These are phyloP conservation scores for Psophocarpus tetragonolobus DNA, from an alignment of 306 rosid genomes.

Conservation along the genomic window DNA sequence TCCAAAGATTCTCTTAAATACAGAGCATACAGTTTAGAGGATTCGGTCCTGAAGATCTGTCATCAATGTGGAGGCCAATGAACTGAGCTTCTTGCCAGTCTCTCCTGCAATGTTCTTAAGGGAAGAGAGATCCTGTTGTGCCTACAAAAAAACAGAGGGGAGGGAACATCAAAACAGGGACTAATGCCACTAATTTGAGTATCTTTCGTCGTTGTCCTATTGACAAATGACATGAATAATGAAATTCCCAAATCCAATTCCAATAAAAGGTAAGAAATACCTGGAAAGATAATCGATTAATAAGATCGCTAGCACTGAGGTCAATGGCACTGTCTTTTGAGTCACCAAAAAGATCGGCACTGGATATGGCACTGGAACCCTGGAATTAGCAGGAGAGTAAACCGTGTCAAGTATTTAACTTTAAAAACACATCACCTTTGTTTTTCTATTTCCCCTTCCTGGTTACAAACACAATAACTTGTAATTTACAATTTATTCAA, in stretches of 20 bases:
- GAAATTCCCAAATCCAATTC: background rate
- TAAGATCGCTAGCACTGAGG: slow-evolving; percentile 64
- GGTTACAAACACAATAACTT: background rate
- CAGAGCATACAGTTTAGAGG: slow-evolving; percentile 58
- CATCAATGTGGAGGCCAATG: slow-evolving; percentile 81
- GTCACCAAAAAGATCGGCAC: slow-evolving; percentile 89
- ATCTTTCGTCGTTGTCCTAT: background rate
- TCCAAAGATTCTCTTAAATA: slow-evolving; percentile 35
- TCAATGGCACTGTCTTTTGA: slow-evolving; percentile 56
- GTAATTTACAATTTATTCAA: background rate
- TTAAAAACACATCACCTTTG: background rate
- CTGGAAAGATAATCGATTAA: slow-evolving; percentile 88
- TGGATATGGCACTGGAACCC: slow-evolving; percentile 85
- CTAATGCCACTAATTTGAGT: background rate
- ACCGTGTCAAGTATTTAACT: background rate
- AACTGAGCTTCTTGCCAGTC: slow-evolving; percentile 93
- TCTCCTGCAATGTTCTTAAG: slow-evolving; percentile 92
- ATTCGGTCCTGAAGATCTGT: slow-evolving; percentile 95
- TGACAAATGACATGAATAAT: background rate
- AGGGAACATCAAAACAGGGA: background rate
- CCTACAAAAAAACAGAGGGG: slow-evolving; percentile 49
- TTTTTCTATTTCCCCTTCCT: background rate
- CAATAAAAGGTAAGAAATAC: slow-evolving; percentile 37
- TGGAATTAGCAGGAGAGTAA: slow-evolving; percentile 37
- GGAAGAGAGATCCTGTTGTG: slow-evolving; percentile 89